Base-by-base conservation (phyloP, 371 early-diverging fungal species). In the Gilbertella persicaria region DNA sequence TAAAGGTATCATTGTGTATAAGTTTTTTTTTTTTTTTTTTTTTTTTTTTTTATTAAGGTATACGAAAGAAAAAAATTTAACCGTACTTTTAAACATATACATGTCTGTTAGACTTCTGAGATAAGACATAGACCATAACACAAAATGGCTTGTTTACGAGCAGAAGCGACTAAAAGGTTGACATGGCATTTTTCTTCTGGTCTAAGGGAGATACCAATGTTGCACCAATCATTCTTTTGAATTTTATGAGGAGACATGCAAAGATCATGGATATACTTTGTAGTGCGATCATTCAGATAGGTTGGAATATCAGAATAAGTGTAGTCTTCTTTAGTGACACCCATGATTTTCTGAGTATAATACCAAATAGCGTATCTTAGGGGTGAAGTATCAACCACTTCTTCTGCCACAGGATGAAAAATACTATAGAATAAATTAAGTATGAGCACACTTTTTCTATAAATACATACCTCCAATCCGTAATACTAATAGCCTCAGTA, bases 161-260 rank as follows among this genome's bases (percentile, higher is more conserved):
- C 85, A 49, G 85, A 84, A 29, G 78, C 71, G 28, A 82, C 73
- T 39, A 87, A 61, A 25, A 87, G 52, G 51, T 83, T 84, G 29
- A 87, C 69, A 57, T 86, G 87, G 52, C 84, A 84, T 53, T 86
- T 85, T 55, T 87, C 87, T 58, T 87, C 86, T 3, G 82, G 75
- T 21, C 86, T 72, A 21, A 87, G 64, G 24, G 71, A 69, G 41
- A 85, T 67, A 14, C 81, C 85, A 67, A 83, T 72, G 50, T 78
- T 76, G 33, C 66, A 72, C 76, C 81, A 86, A 50, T 86, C 86
- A 23, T 62, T 63, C 40, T 53, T 62, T 42, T 60, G 64, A 16
- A 85, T 67, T 43, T 64, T 57, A 42, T 73, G 65, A 6, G 82
- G 82, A 12, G 60, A 57, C 48, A 58, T 66, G 45, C 75, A 73